These are phyloP conservation scores for Capsella bursapastoris DNA, from an alignment of 345 rosid species.

Conservation along the genomic window DNA sequence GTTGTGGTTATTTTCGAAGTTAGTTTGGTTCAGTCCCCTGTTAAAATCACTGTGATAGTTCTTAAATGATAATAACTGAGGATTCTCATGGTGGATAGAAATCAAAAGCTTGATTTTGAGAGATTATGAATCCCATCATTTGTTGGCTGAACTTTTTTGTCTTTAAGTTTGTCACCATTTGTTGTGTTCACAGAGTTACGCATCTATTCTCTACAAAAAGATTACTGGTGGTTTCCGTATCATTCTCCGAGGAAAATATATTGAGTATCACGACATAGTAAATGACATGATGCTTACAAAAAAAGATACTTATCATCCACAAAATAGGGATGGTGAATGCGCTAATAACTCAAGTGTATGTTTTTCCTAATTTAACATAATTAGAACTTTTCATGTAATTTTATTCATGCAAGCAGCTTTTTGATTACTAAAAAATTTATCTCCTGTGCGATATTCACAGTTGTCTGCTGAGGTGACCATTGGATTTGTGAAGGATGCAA, in stretches of 20 bases:
- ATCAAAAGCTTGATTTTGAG: slow-evolving; percentile 15
- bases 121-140: background rate
- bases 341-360: slow-evolving; percentile 62
- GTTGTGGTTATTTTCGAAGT: background rate
- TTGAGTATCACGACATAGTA: slow-evolving; percentile 92
- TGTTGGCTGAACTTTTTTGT: slow-evolving; percentile 9
- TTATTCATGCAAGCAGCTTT: background rate
- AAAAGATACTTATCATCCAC: slow-evolving; percentile 74
- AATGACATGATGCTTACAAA: slow-evolving; percentile 92
- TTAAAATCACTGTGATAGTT: slow-evolving; percentile 1
- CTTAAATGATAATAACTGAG: slow-evolving; percentile 5
- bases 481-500: slow-evolving; percentile 98
- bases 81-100: background rate
- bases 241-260: slow-evolving; percentile 89
- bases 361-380: slow-evolving; percentile 11
- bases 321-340: slow-evolving; percentile 58
- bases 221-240: slow-evolving; percentile 79
- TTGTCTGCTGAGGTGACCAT: slow-evolving; percentile 77
- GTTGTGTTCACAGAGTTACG: slow-evolving; percentile 65
- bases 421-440: slow-evolving; percentile 23
- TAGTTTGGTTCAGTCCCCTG: slow-evolving; percentile 24
- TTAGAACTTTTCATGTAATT: background rate
- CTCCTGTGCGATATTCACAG: slow-evolving; percentile 47
- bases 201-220: slow-evolving; percentile 87
- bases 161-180: background rate